These are phyloP conservation scores for Blastomyces gilchristii DNA, from an alignment of 2,329 filamentous ascomycete genomes.

Conservation along the genomic window DNA sequence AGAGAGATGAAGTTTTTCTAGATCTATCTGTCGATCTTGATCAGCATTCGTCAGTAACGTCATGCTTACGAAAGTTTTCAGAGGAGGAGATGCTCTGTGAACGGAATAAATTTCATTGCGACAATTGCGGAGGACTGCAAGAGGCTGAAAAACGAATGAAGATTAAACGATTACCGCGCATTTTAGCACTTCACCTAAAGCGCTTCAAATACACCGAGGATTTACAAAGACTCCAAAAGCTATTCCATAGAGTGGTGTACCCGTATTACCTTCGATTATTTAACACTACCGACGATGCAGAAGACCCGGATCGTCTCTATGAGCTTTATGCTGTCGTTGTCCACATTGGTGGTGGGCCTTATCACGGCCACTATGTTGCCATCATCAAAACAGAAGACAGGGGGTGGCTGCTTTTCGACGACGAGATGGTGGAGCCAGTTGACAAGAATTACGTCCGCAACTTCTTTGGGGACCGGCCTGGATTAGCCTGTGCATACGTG, in stretches of 20 bases:
- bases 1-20: conserved; percentile 89
- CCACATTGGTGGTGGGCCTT: conserved; percentile 91
- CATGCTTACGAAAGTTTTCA: conserved; percentile 89
- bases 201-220: conserved; percentile 98
- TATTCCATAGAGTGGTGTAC: conserved; percentile 94
- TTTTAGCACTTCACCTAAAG: conserved; percentile 86
- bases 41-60: conserved; percentile 90
- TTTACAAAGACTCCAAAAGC: conserved; percentile 81
- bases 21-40: conserved; percentile 94
- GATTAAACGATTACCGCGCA: conserved; percentile 85
- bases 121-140: conserved; percentile 90
- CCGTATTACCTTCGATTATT: conserved; percentile 94
- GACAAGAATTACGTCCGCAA: conserved; percentile 93
- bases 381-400: conserved; percentile 96
- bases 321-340: conserved; percentile 96
- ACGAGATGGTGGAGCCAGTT: conserved; percentile 96
- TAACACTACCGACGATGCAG: conserved; percentile 92
- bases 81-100: conserved; percentile 98
- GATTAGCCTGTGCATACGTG: conserved; percentile 89
- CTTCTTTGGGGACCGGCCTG: conserved; percentile 90
- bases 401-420: conserved; percentile 93
- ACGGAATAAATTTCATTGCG: conserved; percentile 97
- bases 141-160: conserved; percentile 99
- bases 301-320: conserved; percentile 86
- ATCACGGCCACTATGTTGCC: conserved; percentile 94